A percentile compares a stretch with the other conserved stretches of the same genome.
phyloP scores from a whole-genome alignment of 2,329 filamentous ascomycete genomes.

The Verticillium nonalfalfae region DNA sequence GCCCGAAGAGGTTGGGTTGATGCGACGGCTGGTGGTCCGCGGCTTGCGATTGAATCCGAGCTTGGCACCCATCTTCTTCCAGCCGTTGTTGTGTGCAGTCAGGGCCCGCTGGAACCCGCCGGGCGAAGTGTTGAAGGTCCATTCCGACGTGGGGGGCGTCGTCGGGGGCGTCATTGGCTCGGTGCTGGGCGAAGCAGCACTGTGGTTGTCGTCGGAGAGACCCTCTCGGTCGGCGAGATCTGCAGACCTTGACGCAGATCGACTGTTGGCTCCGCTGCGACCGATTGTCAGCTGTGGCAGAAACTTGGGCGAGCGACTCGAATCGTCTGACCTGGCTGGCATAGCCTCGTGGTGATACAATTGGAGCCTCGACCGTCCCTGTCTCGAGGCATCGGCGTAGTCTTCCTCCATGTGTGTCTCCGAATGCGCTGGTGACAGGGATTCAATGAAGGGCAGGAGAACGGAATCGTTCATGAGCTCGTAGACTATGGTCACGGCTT shows the following conservation, averaged over 20 bases:
- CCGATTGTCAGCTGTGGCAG: constrained; percentile 34
- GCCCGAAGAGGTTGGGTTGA: constrained; percentile 37
- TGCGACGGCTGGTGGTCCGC: constrained; percentile 36
- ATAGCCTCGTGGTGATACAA: constrained; percentile 26
- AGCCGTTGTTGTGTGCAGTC: constrained; percentile 49
- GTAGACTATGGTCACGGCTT: constrained; percentile 81
- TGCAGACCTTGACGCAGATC: constrained; percentile 37
- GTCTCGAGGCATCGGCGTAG: constrained; percentile 21
- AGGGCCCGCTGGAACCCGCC: constrained; percentile 48
- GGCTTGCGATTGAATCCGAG: constrained; percentile 51
- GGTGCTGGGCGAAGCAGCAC: constrained; percentile 47
- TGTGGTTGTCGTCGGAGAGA: constrained; percentile 60
- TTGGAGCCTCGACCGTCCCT: constrained; percentile 30
- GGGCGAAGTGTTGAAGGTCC: constrained; percentile 43
- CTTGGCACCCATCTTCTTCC: constrained; percentile 60
- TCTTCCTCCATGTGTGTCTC: constrained; percentile 29
- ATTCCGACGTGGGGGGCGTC: constrained; percentile 60
- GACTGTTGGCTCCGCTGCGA: constrained; percentile 27
- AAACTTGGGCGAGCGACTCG: constrained; percentile 38
- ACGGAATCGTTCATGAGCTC: constrained; percentile 98
- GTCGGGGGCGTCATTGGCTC: constrained; percentile 71
- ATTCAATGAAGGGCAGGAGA: constrained; percentile 83
- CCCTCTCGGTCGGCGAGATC: constrained; percentile 43
- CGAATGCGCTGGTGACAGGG: constrained; percentile 32
- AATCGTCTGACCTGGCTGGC: constrained; percentile 25